These are phyloP conservation scores for Plectranthus barbatus DNA, from an alignment of 257 asterid species.

Conservation along the genomic window DNA sequence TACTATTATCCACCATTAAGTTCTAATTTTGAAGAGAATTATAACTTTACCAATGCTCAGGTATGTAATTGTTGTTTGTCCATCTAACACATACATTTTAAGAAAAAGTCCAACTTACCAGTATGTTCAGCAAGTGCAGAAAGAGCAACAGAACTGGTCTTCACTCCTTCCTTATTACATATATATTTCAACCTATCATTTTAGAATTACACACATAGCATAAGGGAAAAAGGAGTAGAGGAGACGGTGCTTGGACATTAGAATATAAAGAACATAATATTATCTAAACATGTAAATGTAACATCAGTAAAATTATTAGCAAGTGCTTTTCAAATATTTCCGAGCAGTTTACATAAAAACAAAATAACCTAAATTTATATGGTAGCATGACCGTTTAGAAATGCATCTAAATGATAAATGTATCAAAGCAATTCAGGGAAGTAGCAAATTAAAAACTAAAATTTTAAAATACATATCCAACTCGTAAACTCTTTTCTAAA, in stretches of 20 bases:
- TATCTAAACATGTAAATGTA: neutral
- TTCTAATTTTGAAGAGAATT: neutral
- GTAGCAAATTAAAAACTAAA: neutral
- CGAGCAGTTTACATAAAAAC: neutral
- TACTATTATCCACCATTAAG: no score
- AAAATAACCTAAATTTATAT: no score
- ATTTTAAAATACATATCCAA: neutral
- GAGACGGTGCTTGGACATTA: constrained; percentile 10
- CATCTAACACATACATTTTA: constrained; percentile 1
- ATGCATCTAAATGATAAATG: neutral
- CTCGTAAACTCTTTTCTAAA: neutral
- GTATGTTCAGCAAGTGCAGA: constrained; percentile 77
- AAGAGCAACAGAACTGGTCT: constrained; percentile 67
- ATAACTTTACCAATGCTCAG: neutral
- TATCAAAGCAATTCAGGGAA: neutral
- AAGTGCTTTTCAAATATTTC: constrained; percentile 9
- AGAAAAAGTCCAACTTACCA: constrained; percentile 36
- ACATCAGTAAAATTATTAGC: neutral
- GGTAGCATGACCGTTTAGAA: neutral
- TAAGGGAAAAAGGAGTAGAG: neutral
- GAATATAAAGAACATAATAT: constrained; percentile 6
- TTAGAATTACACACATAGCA: constrained; percentile 11
- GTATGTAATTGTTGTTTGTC: no score
- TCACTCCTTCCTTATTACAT: constrained; percentile 73
- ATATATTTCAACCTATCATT: constrained; percentile 78